A percentile compares a stretch with the other conserved stretches of the same genome.
These are phyloP conservation scores for Diversispora epigaea DNA, from an alignment of 192 early-diverging fungal species.

Conservation along the genomic window DNA sequence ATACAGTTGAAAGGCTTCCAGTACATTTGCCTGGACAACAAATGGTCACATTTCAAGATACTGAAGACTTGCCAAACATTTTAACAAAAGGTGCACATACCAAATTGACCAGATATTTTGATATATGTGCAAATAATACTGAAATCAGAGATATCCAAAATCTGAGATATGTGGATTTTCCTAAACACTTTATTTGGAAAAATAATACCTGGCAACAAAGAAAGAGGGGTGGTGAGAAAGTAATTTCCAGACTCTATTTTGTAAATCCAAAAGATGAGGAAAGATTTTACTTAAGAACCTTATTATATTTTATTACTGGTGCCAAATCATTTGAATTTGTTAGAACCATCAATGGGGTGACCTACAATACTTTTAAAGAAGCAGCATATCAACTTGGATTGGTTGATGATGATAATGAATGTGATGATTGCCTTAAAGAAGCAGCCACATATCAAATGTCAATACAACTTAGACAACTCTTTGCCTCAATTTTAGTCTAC, in stretches of 20 bases:
- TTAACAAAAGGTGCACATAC: too few species aligned
- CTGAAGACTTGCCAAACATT: too few species aligned
- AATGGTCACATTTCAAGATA: too few species aligned
- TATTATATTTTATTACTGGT: conserved; percentile 23
- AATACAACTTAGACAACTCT: too few species aligned
- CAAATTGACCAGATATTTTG: too few species aligned
- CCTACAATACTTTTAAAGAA: conserved; percentile 27
- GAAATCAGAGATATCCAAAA: too few species aligned
- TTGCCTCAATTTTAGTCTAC: too few species aligned
- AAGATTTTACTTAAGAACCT: conserved; percentile 25
- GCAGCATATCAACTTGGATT: conserved; percentile 23
- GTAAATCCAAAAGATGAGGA: conserved; percentile 22
- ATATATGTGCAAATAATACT: too few species aligned
- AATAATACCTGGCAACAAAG: background rate
- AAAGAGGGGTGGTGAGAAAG: background rate
- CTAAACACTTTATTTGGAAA: conserved; percentile 23
- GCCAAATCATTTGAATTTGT: conserved; percentile 27
- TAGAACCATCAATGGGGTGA: conserved; percentile 20
- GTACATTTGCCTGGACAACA: too few species aligned
- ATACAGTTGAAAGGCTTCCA: too few species aligned
- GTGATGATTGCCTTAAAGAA: too few species aligned
- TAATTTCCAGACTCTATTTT: conserved; percentile 16
- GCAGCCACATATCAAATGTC: too few species aligned
- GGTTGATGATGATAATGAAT: conserved; percentile 31
- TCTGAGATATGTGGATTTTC: conserved; percentile 19